These are phyloP conservation scores for barley (Hordeum vulgare) DNA, from an alignment of 176 grass and related monocot species.

Conservation along the genomic window DNA sequence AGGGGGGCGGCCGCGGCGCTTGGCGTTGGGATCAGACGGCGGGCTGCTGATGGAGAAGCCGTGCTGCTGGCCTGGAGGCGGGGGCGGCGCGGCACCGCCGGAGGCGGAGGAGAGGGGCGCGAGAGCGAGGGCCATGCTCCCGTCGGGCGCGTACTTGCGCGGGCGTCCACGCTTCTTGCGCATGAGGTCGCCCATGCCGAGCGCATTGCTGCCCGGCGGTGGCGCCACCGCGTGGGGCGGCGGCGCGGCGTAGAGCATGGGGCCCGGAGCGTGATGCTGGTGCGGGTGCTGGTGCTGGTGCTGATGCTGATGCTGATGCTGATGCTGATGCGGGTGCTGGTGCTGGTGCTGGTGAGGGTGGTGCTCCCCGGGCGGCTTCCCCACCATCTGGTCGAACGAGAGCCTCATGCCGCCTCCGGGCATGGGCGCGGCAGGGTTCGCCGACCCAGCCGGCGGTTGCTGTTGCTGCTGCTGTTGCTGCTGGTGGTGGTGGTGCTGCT, in stretches of 20 bases:
- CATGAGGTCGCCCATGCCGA: slow-evolving; percentile 58
- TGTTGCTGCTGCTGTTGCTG: not conserved
- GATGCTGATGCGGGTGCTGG: slow-evolving; percentile 27
- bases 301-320: slow-evolving; percentile 23
- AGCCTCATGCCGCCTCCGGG: slow-evolving; percentile 27
- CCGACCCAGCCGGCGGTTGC: not conserved
- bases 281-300: not conserved
- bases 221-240: not conserved
- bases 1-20: slow-evolving; percentile 79
- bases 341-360: slow-evolving; percentile 19
- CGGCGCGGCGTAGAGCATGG: slow-evolving; percentile 39
- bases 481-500: not conserved
- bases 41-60: slow-evolving; percentile 71
- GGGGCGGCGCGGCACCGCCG: not conserved
- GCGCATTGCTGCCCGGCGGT: slow-evolving; percentile 15
- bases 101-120: slow-evolving; percentile 61
- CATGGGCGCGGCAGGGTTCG: slow-evolving; percentile 18
- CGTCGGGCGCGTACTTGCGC: slow-evolving; percentile 93
- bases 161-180: slow-evolving; percentile 95
- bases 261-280: slow-evolving; percentile 13
- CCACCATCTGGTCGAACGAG: slow-evolving; percentile 48
- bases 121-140: slow-evolving; percentile 74
- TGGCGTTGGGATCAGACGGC: slow-evolving; percentile 62
- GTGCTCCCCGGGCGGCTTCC: slow-evolving; percentile 28
- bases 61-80: slow-evolving; percentile 17